phyloP scores from a whole-genome alignment of 331 rosid species.

The Rhamnella rubrinervis region DNA sequence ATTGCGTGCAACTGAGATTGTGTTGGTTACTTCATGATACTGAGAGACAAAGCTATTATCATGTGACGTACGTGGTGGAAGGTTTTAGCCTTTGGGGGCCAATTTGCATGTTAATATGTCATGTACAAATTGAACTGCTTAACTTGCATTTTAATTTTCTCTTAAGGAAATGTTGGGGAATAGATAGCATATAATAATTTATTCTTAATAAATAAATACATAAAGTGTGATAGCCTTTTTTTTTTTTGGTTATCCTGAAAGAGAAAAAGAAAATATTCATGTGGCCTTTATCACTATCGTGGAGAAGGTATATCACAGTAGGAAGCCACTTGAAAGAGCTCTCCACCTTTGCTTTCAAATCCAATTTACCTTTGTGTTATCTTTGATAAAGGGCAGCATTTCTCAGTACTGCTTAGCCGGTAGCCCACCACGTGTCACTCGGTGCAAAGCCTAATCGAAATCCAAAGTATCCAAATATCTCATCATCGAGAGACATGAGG shows the following conservation, averaged over 20 bases:
- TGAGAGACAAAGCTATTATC: constrained; percentile 31
- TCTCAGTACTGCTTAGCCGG: background rate
- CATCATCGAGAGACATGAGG: background rate
- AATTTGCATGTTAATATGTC: constrained; percentile 18
- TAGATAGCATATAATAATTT: too few relatives aligned
- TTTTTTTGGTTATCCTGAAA: background rate
- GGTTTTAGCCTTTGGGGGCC: constrained; percentile 12
- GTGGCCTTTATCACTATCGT: constrained; percentile 28
- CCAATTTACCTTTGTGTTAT: constrained; percentile 27
- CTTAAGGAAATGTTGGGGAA: too few relatives aligned
- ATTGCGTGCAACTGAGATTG: constrained; percentile 27
- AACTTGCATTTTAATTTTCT: constrained; percentile 13
- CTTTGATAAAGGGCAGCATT: constrained; percentile 16
- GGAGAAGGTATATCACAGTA: constrained; percentile 34
- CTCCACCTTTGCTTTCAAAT: constrained; percentile 43
- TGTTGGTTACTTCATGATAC: constrained; percentile 19
- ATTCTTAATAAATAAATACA: too few relatives aligned
- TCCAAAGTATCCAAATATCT: background rate
- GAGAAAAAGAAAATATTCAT: constrained; percentile 1
- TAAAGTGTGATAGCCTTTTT: background rate
- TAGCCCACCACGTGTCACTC: constrained; percentile 29
- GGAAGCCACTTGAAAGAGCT: constrained; percentile 29
- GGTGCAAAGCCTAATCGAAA: constrained; percentile 23
- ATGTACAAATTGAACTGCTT: constrained; percentile 15
- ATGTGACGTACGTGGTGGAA: constrained; percentile 16